Conservation (phyloP, 495 filamentous ascomycete genomes). For the Rhizodiscina lignyota region DNA sequence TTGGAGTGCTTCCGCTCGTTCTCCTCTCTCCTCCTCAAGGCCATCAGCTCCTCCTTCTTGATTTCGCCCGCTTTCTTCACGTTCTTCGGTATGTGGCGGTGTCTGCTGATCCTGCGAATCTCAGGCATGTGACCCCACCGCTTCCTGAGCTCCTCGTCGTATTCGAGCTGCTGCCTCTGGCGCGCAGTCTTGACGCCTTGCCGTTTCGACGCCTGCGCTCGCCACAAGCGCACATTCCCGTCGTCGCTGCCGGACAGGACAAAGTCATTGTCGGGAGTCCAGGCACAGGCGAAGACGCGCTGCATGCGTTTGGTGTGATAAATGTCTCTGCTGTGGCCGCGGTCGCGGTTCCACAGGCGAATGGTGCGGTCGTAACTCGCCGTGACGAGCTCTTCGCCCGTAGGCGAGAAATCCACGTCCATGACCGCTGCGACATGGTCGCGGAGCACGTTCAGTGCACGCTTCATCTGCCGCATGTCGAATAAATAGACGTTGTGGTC, state of each 20-base stretch:
- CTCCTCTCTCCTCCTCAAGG: slow-evolving; percentile 80
- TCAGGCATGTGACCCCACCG: slow-evolving; percentile 93
- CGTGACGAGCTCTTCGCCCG: slow-evolving; percentile 82
- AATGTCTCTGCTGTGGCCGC: slow-evolving; percentile 76
- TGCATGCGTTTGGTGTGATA: slow-evolving; percentile 99
- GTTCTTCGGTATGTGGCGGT: slow-evolving; percentile 80
- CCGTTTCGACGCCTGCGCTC: slow-evolving; percentile 69
- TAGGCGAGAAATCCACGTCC: slow-evolving; percentile 91
- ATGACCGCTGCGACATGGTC: slow-evolving; percentile 94
- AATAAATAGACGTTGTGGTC: slow-evolving; percentile 71
- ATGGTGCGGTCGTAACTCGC: slow-evolving; percentile 75
- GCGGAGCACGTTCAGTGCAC: slow-evolving; percentile 81
- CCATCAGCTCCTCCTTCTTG: slow-evolving; percentile 73
- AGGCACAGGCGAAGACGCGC: slow-evolving; percentile 71
- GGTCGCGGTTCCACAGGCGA: slow-evolving; percentile 61
- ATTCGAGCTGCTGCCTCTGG: slow-evolving; percentile 77
- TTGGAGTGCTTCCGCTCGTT: slow-evolving; percentile 83
- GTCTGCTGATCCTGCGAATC: slow-evolving; percentile 73
- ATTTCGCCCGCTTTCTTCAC: slow-evolving; percentile 98
- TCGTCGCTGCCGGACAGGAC: slow-evolving; percentile 79
- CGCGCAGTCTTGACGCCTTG: slow-evolving; percentile 70
- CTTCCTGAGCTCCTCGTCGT: slow-evolving; percentile 69
- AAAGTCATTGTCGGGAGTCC: slow-evolving; percentile 78
- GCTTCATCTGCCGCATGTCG: slow-evolving; percentile 71
- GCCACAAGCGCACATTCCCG: slow-evolving; percentile 86